These are phyloP conservation scores for Metschnikowia cerradonensis DNA, from an alignment of 805 yeast species.

Conservation along the genomic window DNA sequence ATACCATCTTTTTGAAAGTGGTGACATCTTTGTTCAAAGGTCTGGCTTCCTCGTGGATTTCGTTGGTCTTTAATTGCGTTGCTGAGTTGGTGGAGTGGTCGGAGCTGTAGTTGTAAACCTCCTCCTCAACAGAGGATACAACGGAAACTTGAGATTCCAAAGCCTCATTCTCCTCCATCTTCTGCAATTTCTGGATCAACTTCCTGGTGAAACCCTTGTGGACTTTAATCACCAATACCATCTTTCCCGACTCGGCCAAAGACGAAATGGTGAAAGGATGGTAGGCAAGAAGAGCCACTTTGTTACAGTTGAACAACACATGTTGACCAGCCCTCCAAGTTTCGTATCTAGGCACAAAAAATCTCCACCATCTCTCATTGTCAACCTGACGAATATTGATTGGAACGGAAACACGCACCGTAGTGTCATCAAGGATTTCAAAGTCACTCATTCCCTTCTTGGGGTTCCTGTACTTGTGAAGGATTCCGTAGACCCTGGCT, in stretches of 20 bases:
- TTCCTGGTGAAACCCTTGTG: conserved; percentile 43
- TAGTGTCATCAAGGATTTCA: conserved; percentile 39
- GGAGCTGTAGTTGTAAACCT: neutral
- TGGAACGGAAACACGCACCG: conserved; percentile 38
- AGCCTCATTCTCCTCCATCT: conserved; percentile 14
- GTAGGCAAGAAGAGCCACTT: conserved; percentile 34
- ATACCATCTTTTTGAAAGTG: conserved; percentile 1
- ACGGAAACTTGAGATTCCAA: conserved; percentile 3
- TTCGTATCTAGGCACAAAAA: conserved; percentile 32
- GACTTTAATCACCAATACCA: conserved; percentile 38
- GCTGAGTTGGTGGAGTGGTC: neutral
- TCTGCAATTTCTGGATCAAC: conserved; percentile 26
- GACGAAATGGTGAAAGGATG: conserved; percentile 49
- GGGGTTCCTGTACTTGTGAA: conserved; percentile 36
- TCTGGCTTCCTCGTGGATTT: neutral
- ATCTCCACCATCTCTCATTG: conserved; percentile 24
- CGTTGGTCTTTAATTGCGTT: conserved; percentile 1
- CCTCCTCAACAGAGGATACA: neutral
- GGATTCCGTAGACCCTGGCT: conserved; percentile 23
- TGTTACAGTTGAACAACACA: conserved; percentile 37
- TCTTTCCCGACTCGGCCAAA: conserved; percentile 33
- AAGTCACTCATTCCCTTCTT: conserved; percentile 36
- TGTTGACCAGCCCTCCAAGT: conserved; percentile 50
- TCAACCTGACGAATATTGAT: conserved; percentile 19
- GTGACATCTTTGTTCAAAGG: conserved; percentile 4